These are phyloP conservation scores for Staphylotrichum tortipilum DNA, from an alignment of 495 filamentous ascomycete genomes.

Conservation along the genomic window DNA sequence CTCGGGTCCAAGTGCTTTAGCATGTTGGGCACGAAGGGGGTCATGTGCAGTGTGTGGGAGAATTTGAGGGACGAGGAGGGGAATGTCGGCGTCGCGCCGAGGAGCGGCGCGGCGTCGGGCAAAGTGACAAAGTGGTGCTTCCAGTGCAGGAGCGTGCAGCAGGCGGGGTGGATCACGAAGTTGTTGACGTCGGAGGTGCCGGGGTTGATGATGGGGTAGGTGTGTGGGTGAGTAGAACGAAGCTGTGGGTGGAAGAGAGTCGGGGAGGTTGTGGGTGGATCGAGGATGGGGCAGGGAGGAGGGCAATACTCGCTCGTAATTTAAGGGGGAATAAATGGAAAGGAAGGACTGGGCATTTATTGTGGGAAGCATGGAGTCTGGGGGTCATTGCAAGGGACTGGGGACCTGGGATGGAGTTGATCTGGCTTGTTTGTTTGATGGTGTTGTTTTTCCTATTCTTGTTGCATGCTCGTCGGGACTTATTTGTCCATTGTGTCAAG, in stretches of 20 bases:
- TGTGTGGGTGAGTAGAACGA: not conserved
- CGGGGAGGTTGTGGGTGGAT: not conserved
- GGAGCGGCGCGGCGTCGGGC: slow-evolving; percentile 64
- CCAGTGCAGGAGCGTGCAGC: slow-evolving; percentile 44
- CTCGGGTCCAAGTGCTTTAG: slow-evolving; percentile 79
- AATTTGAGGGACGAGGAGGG: slow-evolving; percentile 64
- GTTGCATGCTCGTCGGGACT: not conserved
- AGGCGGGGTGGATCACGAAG: slow-evolving; percentile 40
- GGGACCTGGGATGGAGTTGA: too few relatives aligned
- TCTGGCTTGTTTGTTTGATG: too few relatives aligned
- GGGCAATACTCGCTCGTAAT: too few relatives aligned
- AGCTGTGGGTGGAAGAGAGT: not conserved
- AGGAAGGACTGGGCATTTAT: too few relatives aligned
- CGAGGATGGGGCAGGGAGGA: too few relatives aligned
- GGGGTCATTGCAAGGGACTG: too few relatives aligned
- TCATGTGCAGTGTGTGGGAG: slow-evolving; percentile 81
- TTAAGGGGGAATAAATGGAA: too few relatives aligned
- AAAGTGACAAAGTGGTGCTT: slow-evolving; percentile 75
- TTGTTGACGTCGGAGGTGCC: slow-evolving; percentile 39
- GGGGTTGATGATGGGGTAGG: slow-evolving; percentile 24
- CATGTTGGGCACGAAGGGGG: slow-evolving; percentile 69
- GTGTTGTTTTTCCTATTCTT: not conserved
- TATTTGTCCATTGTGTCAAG: not conserved
- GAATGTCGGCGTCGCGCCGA: slow-evolving; percentile 53
- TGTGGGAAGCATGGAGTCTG: too few relatives aligned